Percentiles rank a stretch among this genome's conserved stretches.
Evolutionary conservation across 164 flowering plant genomes (phyloP).

Genomic region (Protea cynaroides): DNA sequence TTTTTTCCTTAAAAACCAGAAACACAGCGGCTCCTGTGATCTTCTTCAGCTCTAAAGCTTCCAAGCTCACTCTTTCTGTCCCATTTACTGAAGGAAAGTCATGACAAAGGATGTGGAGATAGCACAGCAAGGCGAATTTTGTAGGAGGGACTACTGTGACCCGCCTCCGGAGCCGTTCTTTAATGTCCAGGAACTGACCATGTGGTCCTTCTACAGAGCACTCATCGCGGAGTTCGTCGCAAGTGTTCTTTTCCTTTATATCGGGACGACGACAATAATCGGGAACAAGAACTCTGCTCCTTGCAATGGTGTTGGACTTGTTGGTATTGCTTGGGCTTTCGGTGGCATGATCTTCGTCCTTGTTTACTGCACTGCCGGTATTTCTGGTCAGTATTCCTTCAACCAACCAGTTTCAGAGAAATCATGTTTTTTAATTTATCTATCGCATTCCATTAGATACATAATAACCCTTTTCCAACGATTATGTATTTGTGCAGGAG

Average conservation of each 20-base stretch:
- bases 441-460: too few relatives aligned
- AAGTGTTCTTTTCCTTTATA: slow-evolving; percentile 55
- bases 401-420: too few relatives aligned
- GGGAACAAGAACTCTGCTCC: slow-evolving; percentile 39
- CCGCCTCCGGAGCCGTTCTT: slow-evolving; percentile 60
- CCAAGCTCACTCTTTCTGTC: neutral
- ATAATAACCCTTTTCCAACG: slow-evolving; percentile 21
- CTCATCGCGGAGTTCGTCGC: slow-evolving; percentile 64
- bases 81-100: neutral
- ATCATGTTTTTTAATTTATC: too few relatives aligned
- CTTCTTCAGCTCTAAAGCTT: too few relatives aligned
- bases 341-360: slow-evolving; percentile 72
- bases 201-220: slow-evolving; percentile 69
- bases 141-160: slow-evolving; percentile 52
- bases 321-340: slow-evolving; percentile 74
- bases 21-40: too few relatives aligned
- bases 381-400: slow-evolving; percentile 42
- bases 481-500: slow-evolving; percentile 52
- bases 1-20: too few relatives aligned
- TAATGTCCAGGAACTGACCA: slow-evolving; percentile 36
- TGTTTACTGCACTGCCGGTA: slow-evolving; percentile 74
- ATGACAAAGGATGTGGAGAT: slow-evolving; percentile 51
- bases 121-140: slow-evolving; percentile 23
- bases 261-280: slow-evolving; percentile 52
- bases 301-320: slow-evolving; percentile 60